A percentile compares a stretch with the other conserved stretches of the same genome.
These are phyloP conservation scores for Fusarium goolgardi DNA, from an alignment of 2,329 filamentous ascomycete genomes.

Conservation along the genomic window DNA sequence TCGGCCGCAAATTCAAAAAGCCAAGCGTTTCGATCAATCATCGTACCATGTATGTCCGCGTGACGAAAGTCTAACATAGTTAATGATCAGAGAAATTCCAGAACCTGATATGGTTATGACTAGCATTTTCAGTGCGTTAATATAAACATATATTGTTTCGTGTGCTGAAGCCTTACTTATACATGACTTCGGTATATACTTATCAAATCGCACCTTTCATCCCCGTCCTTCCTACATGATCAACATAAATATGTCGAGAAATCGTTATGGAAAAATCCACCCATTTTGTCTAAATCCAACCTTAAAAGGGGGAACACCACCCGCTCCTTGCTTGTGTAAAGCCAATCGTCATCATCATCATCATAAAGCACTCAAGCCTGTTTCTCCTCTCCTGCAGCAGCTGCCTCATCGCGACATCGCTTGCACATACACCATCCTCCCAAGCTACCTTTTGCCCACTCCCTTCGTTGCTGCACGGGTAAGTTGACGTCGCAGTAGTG, in stretches of 20 bases:
- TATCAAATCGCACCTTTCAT: not conserved
- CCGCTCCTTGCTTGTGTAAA: slow-evolving; percentile 18
- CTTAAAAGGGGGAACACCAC: slow-evolving; percentile 15
- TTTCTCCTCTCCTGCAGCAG: slow-evolving; percentile 30
- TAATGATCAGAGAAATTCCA: not conserved
- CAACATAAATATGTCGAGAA: slow-evolving; percentile 8
- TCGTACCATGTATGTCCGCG: not conserved
- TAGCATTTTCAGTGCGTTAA: not conserved
- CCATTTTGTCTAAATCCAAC: slow-evolving; percentile 32
- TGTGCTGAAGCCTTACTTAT: slow-evolving; percentile 8
- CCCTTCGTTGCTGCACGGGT: slow-evolving; percentile 81
- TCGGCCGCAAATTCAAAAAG: not conserved
- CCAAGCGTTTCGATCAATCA: not conserved
- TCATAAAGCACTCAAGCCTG: slow-evolving; percentile 16
- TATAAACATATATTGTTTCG: not conserved
- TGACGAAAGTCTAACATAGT: not conserved
- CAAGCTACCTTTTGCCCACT: slow-evolving; percentile 88
- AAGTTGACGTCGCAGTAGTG: slow-evolving; percentile 93
- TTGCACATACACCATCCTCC: slow-evolving; percentile 90
- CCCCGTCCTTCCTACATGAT: not conserved
- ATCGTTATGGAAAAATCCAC: slow-evolving; percentile 6
- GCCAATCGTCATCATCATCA: not conserved
- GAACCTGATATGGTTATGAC: not conserved
- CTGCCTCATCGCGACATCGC: slow-evolving; percentile 80
- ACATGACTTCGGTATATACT: slow-evolving; percentile 9